Base-by-base conservation (phyloP, 176 grass and related monocot species). In the Oryza meridionalis region DNA sequence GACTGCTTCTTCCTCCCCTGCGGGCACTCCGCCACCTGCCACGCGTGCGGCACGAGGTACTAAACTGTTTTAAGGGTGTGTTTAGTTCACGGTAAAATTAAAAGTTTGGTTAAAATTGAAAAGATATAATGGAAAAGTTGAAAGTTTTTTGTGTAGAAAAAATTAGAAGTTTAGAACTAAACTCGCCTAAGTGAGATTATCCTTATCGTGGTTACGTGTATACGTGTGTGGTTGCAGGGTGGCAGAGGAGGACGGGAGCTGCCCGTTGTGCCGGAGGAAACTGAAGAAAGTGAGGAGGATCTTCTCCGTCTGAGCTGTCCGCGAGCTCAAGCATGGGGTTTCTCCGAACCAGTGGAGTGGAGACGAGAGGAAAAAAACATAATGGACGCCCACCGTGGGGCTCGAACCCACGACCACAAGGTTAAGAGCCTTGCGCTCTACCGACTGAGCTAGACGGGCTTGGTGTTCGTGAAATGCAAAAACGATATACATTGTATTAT, bases 1-100 rank as follows among this genome's bases (percentile, higher is more conserved):
- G 92, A 94, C 82, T 81, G 92, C 75, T 94, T 91, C 84, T 94
- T 97, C 84, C 81, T 94, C 61, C 94, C 92, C 13, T 97, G 92
- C 22, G 88, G 92, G 17, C 94, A 94, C 31, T 94, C 90, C 7
- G 81, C 76, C 22, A 88, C 92, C 70, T 97, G 94, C 79, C 90
- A 90, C 76, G 29, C 72, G 4, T 92, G 94, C 78, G 92, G 88
- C 67, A 77, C 67, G 83, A 97, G 88, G 92, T 92, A 31, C 29
- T 31, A 31, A 31, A 31, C 29, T 29, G 29, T 29, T 29, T 29
- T 31, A 31, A 31, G 29, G 29, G 29, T 31, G 29, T 31, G 29
- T 31, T 31, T 31, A 31, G 29, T 31, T 31, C 29, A 31, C 29
- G 29, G 2, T 31, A 31, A 31, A 31, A 31, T 31, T 31, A 31